Base-by-base conservation (phyloP, 352 stramenopile species). In the Phytophthora kernoviae region DNA sequence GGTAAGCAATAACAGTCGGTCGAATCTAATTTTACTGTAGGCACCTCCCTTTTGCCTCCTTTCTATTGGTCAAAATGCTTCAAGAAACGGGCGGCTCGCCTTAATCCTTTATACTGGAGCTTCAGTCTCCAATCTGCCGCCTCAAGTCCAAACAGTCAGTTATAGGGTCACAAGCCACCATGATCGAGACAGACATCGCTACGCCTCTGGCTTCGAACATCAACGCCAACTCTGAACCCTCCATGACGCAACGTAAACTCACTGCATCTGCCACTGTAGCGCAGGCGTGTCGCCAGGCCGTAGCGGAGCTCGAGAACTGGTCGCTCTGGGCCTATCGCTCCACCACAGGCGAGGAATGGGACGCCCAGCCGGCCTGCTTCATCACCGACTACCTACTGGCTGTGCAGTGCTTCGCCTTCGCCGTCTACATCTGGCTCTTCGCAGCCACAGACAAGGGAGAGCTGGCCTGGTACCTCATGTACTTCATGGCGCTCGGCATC, bases 371-470 rank as follows among this genome's bases (percentile, higher is more conserved):
- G 5, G 87, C 87, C 50, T 93, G 84, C 68, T 93, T 93, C 59
- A 92, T 95, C 67, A 95, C 87, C 1, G 87, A 95, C 71, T 95
- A 95, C 65, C 43, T 94, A 30, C 71, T 95, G 50, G 87, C 83
- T 9, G 46, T 92, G 15, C 87, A 95, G 70, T 93, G 82, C 70
- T 95, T 95, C 54, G 75, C 78, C 44, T 93, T 90, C 67, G 75
- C 83, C 45, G 67, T 82, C 15, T 95, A 95, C 68, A 75, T 93
- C 39, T 71, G 71, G n/a, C 70, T 93, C n/a, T 91, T 89, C 39
- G 79, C 79, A 12, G 64, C 69, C 15, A 73, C 76, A 22, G 78
- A 87, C 20, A 75, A 81, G 45, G 69, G 65, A 47, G 64, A 86
- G 37, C 45, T 75, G 22, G 62, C 75, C 54, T 94, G 84, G 87